phyloP scores from a whole-genome alignment of 345 rosid species.

The Syzygium grande region DNA sequence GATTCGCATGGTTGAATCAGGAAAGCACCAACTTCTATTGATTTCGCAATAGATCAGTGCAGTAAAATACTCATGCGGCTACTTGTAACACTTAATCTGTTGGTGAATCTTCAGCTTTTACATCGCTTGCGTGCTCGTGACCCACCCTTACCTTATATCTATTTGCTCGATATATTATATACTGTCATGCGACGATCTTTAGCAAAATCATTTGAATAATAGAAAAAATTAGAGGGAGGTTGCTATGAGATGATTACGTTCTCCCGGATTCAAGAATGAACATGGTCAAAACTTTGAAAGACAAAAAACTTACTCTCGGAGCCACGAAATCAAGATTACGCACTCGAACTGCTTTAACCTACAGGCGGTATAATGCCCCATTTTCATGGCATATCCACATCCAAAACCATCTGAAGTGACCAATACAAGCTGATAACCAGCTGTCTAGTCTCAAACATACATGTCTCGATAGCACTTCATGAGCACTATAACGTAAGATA shows the following conservation, averaged over 20 bases:
- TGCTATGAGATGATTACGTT: neutral
- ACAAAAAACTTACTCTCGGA: neutral
- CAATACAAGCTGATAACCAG: neutral
- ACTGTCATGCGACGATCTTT: too few species aligned
- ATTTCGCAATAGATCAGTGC: neutral
- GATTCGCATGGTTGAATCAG: neutral
- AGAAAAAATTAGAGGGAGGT: neutral
- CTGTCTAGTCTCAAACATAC: neutral
- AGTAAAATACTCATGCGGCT: neutral
- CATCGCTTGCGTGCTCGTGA: neutral
- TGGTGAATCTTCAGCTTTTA: neutral
- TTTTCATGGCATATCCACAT: neutral
- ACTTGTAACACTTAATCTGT: neutral
- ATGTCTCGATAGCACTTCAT: neutral
- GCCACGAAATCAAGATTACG: neutral
- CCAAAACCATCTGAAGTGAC: neutral
- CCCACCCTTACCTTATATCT: neutral
- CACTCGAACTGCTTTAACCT: neutral
- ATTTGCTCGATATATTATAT: too few species aligned
- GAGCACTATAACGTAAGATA: neutral
- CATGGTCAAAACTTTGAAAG: neutral
- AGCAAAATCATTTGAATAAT: too few species aligned
- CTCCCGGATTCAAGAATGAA: neutral
- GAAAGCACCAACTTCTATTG: neutral
- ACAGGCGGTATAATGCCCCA: neutral